Conservation (phyloP, 768 basidiomycete species). For the Cystofilobasidium macerans region DNA sequence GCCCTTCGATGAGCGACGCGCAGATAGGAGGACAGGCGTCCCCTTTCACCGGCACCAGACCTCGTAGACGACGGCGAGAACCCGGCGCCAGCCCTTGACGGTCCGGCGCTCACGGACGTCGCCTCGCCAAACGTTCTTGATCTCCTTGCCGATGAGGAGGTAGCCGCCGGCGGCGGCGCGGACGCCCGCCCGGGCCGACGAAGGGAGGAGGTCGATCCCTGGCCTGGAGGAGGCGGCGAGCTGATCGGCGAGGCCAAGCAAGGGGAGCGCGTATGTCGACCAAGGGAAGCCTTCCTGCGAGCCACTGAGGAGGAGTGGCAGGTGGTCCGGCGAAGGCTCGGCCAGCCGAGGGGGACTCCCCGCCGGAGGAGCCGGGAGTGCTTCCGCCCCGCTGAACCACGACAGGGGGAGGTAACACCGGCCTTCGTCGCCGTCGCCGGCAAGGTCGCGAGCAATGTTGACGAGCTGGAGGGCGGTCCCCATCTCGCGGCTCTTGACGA, state of each 20-base stretch:
- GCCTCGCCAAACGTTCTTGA: slow-evolving; percentile 24
- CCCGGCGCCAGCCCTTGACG: slow-evolving; percentile 1
- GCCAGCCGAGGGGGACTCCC: too few relatives aligned
- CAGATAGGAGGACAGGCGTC: too few relatives aligned
- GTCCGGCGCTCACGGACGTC: neutral
- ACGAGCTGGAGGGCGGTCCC: slow-evolving; percentile 41
- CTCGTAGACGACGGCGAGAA: neutral
- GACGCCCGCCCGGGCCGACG: slow-evolving; percentile 34
- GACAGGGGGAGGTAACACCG: slow-evolving; percentile 38
- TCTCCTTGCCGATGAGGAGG: slow-evolving; percentile 36
- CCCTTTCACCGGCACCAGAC: neutral
- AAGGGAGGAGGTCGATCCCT: slow-evolving; percentile 31
- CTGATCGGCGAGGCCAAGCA: slow-evolving; percentile 32
- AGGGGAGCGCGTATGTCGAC: slow-evolving; percentile 29
- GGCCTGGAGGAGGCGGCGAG: slow-evolving; percentile 28
- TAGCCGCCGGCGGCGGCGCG: slow-evolving; percentile 38
- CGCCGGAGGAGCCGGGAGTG: neutral
- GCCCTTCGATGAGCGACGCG: too few relatives aligned
- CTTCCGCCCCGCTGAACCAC: slow-evolving; percentile 21
- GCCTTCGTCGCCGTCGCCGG: slow-evolving; percentile 34
- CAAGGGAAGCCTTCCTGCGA: slow-evolving; percentile 16
- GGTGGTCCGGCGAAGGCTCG: neutral
- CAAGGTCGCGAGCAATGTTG: slow-evolving; percentile 40
- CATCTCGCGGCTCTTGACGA: slow-evolving; percentile 34
- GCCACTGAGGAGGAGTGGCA: neutral